Base-by-base conservation (phyloP, 176 grass and related monocot species). In the Rhipidocladum racemiflorum region DNA sequence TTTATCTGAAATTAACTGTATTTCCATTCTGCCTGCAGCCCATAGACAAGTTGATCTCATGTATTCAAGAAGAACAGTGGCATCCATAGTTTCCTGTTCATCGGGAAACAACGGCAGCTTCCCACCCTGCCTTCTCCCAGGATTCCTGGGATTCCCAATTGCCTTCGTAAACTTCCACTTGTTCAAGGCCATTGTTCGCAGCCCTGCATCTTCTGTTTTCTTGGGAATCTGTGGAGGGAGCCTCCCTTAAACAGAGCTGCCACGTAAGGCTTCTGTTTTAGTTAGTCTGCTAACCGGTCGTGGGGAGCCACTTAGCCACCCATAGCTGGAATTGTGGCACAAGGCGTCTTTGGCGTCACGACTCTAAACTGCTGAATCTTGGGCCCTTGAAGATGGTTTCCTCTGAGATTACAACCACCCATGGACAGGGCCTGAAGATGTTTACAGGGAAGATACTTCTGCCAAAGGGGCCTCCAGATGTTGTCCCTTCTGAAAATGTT, bases 111-210 rank as follows among this genome's bases (percentile, higher is more conserved):
- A 72, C 55, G 28, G 81, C 50, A 89, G 50, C 78, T 91, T 89
- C 86, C 78, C 91, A 62, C 78, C 77, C 76, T 95, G 90, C 90
- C 90, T 92, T 74, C 85, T 77, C 38, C 93, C 93, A 23, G 90
- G 84, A 66, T 91, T 99, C 60, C 80, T 99, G 17, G 92, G 92
- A 39, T 81, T 89, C 67, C 70, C 70, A 17, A 65, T 99, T 82
- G 82, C 86, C 40, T 88, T 75, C 6, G 91, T 95, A 48, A 91
- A 95, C 71, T 99, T 99, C 85, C 96, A 90, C 80, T 79, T 99
- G 87, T 93, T 99, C 80, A 99, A 99, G 90, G 92, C 96, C 78
- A 93, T 91, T 90, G 92, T 99, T 27, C 94, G 96, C 85, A 88
- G 61, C 87, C 96, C 92, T 48, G 90, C 96, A 86, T 94, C 94